Percentiles rank a stretch among this genome's conserved stretches.
Conservation (phyloP, 2,329 filamentous ascomycete species). For the Amauroascus niger region DNA sequence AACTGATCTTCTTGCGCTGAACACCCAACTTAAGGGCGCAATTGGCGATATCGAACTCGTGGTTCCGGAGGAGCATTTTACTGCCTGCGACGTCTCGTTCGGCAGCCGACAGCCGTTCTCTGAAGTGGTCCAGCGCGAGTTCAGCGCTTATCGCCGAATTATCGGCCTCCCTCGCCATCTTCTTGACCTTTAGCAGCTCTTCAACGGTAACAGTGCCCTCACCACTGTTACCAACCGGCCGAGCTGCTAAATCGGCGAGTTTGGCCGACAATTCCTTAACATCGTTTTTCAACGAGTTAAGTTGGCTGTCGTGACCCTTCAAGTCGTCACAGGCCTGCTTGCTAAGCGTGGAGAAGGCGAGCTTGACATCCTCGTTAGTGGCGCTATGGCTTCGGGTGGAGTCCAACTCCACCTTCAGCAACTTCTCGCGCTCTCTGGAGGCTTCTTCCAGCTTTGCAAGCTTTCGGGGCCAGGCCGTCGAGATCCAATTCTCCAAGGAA, state of each 20-base stretch:
- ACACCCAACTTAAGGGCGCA: not conserved
- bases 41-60: not conserved
- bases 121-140: not conserved
- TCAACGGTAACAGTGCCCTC: not conserved
- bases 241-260: not conserved
- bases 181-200: slow-evolving; percentile 6
- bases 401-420: not conserved
- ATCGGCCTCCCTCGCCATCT: slow-evolving; percentile 6
- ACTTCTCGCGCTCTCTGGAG: not conserved
- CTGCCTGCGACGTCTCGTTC: too few species aligned
- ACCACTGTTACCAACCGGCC: not conserved
- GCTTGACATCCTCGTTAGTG: not conserved
- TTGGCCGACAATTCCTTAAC: not conserved
- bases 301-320: not conserved
- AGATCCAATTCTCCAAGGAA: slow-evolving; percentile 1
- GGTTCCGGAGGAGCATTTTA: not conserved
- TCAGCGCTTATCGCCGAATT: slow-evolving; percentile 1
- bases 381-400: not conserved
- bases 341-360: not conserved
- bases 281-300: slow-evolving; percentile 1
- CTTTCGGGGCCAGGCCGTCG: not conserved
- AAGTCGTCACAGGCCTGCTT: not conserved
- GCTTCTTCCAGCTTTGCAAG: not conserved
- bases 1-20: not conserved
- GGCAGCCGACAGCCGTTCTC: not conserved